These are phyloP conservation scores for Multifurca ochricompacta DNA, from an alignment of 768 basidiomycete genomes.

Conservation along the genomic window DNA sequence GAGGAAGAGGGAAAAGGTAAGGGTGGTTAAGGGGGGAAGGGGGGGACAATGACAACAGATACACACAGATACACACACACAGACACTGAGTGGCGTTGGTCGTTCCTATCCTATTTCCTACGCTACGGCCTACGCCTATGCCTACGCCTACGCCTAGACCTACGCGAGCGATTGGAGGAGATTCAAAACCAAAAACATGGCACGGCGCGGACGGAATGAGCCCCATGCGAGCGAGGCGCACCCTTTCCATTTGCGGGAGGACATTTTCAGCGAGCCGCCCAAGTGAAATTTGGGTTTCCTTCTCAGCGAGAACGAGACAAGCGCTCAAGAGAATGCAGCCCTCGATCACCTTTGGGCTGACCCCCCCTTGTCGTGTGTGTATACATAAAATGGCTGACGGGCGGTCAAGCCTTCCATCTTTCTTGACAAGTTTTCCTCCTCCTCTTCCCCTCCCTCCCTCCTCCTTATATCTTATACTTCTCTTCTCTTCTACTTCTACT, in stretches of 20 bases:
- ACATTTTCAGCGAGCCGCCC: background rate
- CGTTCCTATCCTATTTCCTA: no score
- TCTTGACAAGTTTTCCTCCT: background rate
- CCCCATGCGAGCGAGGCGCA: background rate
- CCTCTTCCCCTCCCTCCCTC: background rate
- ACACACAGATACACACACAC: no score
- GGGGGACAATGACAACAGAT: no score
- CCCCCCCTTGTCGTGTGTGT: no score
- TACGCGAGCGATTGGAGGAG: background rate
- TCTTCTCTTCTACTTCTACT: no score
- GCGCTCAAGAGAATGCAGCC: background rate
- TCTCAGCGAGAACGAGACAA: no score
- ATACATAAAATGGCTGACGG: slow-evolving; percentile 2
- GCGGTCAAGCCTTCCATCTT: background rate
- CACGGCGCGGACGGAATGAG: background rate
- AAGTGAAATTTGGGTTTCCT: background rate
- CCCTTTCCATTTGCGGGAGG: background rate
- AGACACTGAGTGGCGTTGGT: no score
- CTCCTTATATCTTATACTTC: no score
- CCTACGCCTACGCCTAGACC: background rate
- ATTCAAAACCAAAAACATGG: background rate
- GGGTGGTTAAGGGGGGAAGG: no score
- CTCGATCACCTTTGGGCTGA: background rate
- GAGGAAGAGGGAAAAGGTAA: no score
- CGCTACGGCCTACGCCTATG: no score